A percentile compares a stretch with the other conserved stretches of the same genome.
These are phyloP conservation scores for Baudoinia panamericana DNA, from an alignment of 495 filamentous ascomycete species.

Conservation along the genomic window DNA sequence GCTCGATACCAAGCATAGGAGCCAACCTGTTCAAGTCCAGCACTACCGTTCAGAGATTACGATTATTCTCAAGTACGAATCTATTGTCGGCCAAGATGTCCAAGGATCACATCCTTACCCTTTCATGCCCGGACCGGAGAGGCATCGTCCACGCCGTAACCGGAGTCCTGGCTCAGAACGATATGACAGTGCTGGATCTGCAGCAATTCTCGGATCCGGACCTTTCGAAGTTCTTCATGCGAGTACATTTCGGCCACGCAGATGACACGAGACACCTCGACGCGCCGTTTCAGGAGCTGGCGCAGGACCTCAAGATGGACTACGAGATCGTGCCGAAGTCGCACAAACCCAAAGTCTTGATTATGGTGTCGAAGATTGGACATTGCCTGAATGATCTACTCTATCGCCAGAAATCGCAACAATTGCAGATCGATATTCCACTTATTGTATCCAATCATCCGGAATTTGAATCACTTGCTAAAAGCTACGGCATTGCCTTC, in stretches of 20 bases:
- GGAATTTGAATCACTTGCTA: conserved; percentile 52
- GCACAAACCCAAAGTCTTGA: conserved; percentile 54
- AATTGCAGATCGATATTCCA: conserved; percentile 55
- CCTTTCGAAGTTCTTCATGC: conserved; percentile 59
- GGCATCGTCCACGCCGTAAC: conserved; percentile 69
- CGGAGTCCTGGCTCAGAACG: conserved; percentile 49
- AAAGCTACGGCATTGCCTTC: conserved; percentile 59
- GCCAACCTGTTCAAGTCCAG: too few relatives aligned
- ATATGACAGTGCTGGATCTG: conserved; percentile 60
- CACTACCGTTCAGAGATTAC: too few relatives aligned
- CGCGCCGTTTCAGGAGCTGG: conserved; percentile 40
- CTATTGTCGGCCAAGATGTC: too few relatives aligned
- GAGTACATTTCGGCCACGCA: conserved; percentile 52
- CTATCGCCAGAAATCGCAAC: conserved; percentile 50
- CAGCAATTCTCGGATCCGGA: conserved; percentile 59
- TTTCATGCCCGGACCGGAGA: conserved; percentile 61
- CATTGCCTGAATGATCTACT: conserved; percentile 72
- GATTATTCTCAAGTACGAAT: too few relatives aligned
- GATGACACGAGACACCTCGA: conserved; percentile 34
- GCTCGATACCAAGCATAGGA: too few relatives aligned
- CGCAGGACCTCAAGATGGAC: conserved; percentile 43
- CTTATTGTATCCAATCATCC: conserved; percentile 62
- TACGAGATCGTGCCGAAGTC: conserved; percentile 49
- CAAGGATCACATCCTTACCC: conserved; percentile 54
- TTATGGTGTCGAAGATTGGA: conserved; percentile 73